Evolutionary conservation across 768 basidiomycete species (phyloP).

Genomic region (Phlebiopsis gigantea): DNA sequence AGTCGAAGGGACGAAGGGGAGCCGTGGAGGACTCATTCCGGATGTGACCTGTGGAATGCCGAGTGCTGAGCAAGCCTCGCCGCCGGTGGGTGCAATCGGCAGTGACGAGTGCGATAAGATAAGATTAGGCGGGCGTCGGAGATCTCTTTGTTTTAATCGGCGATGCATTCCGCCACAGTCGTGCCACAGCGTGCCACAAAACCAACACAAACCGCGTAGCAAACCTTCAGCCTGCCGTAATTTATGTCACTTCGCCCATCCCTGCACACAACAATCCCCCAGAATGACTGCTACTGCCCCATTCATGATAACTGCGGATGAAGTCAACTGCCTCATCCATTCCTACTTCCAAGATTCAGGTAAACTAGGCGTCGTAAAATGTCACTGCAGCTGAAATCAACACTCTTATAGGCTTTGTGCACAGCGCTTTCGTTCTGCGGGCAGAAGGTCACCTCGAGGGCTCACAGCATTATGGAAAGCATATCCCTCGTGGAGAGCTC

Average conservation of each 20-base stretch:
- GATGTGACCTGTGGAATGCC: neutral
- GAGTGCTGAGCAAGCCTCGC: slow-evolving; percentile 19
- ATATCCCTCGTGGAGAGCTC: slow-evolving; percentile 77
- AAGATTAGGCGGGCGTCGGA: neutral
- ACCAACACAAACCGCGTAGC: neutral
- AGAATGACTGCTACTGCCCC: slow-evolving; percentile 1
- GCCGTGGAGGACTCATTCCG: slow-evolving; percentile 8
- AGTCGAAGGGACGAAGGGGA: neutral
- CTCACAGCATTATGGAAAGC: slow-evolving; percentile 63
- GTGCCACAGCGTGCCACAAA: neutral
- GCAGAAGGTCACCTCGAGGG: slow-evolving; percentile 69
- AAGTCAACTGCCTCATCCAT: slow-evolving; percentile 82
- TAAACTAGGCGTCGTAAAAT: slow-evolving; percentile 21
- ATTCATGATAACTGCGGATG: slow-evolving; percentile 44
- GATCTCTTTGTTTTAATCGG: neutral
- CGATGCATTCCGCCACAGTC: slow-evolving; percentile 1
- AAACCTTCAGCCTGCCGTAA: neutral
- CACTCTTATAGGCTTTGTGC: slow-evolving; percentile 50
- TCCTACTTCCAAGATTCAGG: slow-evolving; percentile 83
- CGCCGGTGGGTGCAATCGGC: slow-evolving; percentile 1
- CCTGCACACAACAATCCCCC: neutral
- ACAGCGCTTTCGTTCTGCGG: slow-evolving; percentile 77
- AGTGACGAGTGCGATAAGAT: slow-evolving; percentile 3
- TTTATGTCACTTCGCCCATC: neutral
- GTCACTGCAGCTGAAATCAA: neutral